Percentiles rank a stretch among this genome's conserved stretches.
Conservation (phyloP, 306 rosid species). For the Prunus salicina region DNA sequence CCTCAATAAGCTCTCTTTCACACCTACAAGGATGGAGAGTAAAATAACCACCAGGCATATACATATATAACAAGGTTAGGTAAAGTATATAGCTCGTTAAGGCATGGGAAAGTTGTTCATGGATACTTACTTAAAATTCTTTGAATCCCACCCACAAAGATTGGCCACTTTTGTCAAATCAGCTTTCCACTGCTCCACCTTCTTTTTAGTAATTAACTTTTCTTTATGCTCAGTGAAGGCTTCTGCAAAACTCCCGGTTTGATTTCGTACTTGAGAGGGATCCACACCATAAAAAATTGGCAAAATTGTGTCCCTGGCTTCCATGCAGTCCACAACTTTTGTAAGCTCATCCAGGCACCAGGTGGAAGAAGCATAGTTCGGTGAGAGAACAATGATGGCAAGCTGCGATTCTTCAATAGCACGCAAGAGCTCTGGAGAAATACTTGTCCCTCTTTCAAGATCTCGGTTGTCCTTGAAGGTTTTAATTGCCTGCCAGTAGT, state of each 20-base stretch:
- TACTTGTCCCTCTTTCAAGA: background rate
- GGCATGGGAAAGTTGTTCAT: background rate
- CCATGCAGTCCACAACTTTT: background rate
- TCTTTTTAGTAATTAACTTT: background rate
- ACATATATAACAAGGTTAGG: background rate
- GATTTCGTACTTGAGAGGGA: background rate
- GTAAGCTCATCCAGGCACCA: background rate
- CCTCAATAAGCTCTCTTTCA: background rate
- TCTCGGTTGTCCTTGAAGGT: conserved; percentile 2
- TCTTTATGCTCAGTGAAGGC: background rate
- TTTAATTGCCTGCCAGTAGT: background rate
- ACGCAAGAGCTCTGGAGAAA: background rate
- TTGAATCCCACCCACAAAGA: background rate
- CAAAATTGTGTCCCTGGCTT: background rate
- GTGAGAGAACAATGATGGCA: background rate
- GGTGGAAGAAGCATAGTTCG: background rate
- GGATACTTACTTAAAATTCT: background rate
- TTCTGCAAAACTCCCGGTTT: background rate
- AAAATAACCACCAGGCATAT: background rate
- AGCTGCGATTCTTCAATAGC: background rate
- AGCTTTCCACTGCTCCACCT: background rate
- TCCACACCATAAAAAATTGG: background rate
- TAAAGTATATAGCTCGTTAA: background rate
- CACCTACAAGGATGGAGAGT: background rate
- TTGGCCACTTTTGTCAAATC: background rate